phyloP scores from a whole-genome alignment of 108 stramenopile genomes.

The Cyclostephanos invisitatus region DNA sequence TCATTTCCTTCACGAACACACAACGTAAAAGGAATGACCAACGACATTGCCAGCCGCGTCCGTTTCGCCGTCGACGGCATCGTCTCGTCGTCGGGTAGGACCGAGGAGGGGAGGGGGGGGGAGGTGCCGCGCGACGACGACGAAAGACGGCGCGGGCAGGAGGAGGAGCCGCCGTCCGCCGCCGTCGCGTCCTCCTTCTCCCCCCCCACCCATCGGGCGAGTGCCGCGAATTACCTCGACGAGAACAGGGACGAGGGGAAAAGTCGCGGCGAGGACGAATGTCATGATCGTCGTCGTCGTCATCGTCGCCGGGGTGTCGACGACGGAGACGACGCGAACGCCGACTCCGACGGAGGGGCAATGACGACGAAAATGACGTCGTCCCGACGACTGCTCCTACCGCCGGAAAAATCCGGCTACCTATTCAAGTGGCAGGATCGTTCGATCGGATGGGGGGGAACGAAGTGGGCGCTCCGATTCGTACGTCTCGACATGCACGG shows the following conservation, averaged over 20 bases:
- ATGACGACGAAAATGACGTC: neutral
- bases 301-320: neutral
- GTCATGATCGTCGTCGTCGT: no score
- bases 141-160: neutral
- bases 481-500: conserved; percentile 59
- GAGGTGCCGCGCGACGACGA: neutral
- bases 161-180: neutral
- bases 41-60: no score
- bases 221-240: neutral
- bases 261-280: neutral
- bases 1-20: no score
- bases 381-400: conserved; percentile 1
- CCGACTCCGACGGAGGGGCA: neutral
- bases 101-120: neutral
- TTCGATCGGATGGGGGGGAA: conserved; percentile 78
- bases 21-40: no score
- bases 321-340: neutral
- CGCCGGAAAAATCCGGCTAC: conserved; percentile 55
- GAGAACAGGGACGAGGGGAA: neutral
- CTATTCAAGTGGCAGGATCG: conserved; percentile 86
- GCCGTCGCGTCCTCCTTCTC: neutral
- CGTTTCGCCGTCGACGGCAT: neutral
- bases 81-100: neutral
- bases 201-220: neutral
- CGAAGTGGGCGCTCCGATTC: conserved; percentile 79